Base-by-base conservation (phyloP, 1,284 basidiomycete genomes). In the Boletellus deceptivus region DNA sequence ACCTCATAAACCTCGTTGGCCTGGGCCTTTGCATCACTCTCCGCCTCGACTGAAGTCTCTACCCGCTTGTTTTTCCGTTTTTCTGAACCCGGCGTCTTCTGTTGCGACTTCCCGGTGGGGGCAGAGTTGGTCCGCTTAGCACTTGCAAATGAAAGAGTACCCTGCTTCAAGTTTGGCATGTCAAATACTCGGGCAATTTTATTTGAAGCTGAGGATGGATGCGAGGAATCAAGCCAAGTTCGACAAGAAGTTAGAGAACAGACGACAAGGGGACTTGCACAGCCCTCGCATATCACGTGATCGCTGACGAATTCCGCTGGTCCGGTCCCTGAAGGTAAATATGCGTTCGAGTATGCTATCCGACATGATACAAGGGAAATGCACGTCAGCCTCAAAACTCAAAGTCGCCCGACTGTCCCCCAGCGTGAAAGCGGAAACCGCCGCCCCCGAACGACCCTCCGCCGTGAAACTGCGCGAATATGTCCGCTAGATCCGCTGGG, bases 391-490 rank as follows among this genome's bases (percentile, higher is more conserved):
- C 29, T 40, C 45, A 64, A 43, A 63, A 53, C 18, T 25, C 52
- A 51, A 69, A 66, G 14, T 61, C 63, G 33, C 46, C 48, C 3
- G 57, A 43, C 2, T 22, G 50, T 24, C 51, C 44, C 6, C 51
- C 55, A 20, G 45, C 1, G 7, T 65, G 67, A 49, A 66, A 66
- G 27, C 38, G 65, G 55, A 69, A 66, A 3, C 59, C 51, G 0
- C 55, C 53, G 1, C 62, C 54, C 0, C 60, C 56, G 2, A 63
- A 66, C 18, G 62, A 60, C 4, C 59, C 61, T n/a, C 68, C 69
- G 8, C 75, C 74, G 39, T 77, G 73, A 62, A 87, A 86, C 56
- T 82, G 79, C 3, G 84, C 75, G 62, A 89, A 86, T 10, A 89
- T 64, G 47, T 83, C 78, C 3, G 82, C 76, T 9, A 89, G 55